Evolutionary conservation across 371 early-diverging fungal species (phyloP), one percentile per base, ranked within the genome.

Genomic region (Dinochytrium kinnereticum): DNA sequence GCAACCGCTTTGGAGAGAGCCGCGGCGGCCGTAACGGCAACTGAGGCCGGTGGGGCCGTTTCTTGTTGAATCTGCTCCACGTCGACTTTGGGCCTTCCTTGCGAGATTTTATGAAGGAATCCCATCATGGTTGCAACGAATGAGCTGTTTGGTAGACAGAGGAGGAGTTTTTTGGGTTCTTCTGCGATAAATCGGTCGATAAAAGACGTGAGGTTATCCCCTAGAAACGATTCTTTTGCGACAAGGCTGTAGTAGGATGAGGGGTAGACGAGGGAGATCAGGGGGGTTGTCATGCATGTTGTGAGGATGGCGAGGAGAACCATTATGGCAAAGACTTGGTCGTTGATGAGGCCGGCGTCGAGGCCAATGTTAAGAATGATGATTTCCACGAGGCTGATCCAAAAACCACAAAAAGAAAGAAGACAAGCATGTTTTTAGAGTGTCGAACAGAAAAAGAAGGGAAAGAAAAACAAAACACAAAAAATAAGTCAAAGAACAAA

Each of bases 291-390:
- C 36, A 38, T 57, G 44, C n/a, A 26, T 3, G 73, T 73, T 19
- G 68, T 68, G 51, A 19, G 2, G 10, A 68, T 51, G 24, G 68
- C 68, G 7, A 68, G 26, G 15, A 73, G 44, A 66, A 73, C 39
- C 61, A 73, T 64, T 33, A 73, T 57, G 28, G 68, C 57, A 34
- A 64, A 73, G n/a, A 68, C 44, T 53, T 61, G 61, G 17, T 26
- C 68, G 59, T 91, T 90, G 70, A 95, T 89, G 0, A 95, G 91
- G n/a, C 89, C 90, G 0, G 93, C 91, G 69, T 93, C 89, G 69
- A 90, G 87, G 0, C 95, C 96, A 74, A 94, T 87, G 79, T 95
- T 95, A 34, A 96, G 83, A n/a, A 94, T 93, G 69, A 96, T 93
- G 0, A 96, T 83, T 78, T 95, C 96, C n/a, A 96, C 94, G 51